phyloP scores from a whole-genome alignment of 1,139 yeast species.

The Magnusiomyces paraingens region DNA sequence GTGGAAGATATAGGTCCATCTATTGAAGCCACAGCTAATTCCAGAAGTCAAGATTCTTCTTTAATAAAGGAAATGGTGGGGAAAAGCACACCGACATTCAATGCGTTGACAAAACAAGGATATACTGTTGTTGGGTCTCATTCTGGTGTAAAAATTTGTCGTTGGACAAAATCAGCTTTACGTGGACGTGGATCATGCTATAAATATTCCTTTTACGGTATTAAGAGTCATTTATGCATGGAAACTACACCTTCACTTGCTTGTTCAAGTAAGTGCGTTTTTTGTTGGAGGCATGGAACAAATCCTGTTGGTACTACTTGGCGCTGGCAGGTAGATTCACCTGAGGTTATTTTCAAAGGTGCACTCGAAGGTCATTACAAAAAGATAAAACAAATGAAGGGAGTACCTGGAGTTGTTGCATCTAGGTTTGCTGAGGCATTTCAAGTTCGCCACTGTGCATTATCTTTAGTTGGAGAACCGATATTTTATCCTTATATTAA shows the following conservation, averaged over 20 bases:
- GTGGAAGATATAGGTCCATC: conserved; percentile 73
- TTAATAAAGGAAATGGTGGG: conserved; percentile 75
- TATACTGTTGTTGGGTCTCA: conserved; percentile 91
- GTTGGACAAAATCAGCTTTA: conserved; percentile 94
- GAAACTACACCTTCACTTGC: conserved; percentile 92
- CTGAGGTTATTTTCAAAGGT: conserved; percentile 75
- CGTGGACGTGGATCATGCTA: conserved; percentile 94
- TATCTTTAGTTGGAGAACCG: conserved; percentile 90
- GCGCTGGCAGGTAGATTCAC: conserved; percentile 94
- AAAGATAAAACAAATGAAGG: conserved; percentile 89
- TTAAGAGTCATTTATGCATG: conserved; percentile 87
- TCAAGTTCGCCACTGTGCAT: conserved; percentile 82
- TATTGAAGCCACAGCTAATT: conserved; percentile 17
- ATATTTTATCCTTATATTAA: conserved; percentile 88
- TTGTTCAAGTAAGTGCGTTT: conserved; percentile 91
- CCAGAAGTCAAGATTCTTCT: conserved; percentile 20
- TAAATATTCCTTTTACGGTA: conserved; percentile 87
- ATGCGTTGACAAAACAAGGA: conserved; percentile 86
- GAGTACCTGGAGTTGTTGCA: conserved; percentile 89
- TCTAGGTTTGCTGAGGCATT: conserved; percentile 90
- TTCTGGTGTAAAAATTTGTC: conserved; percentile 89
- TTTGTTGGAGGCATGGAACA: conserved; percentile 97
- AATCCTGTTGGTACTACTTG: conserved; percentile 94
- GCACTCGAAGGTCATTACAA: conserved; percentile 86
- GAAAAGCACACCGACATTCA: conserved; percentile 80